phyloP scores from a whole-genome alignment of 1,284 basidiomycete genomes.

The Sporisorium exsertum region DNA sequence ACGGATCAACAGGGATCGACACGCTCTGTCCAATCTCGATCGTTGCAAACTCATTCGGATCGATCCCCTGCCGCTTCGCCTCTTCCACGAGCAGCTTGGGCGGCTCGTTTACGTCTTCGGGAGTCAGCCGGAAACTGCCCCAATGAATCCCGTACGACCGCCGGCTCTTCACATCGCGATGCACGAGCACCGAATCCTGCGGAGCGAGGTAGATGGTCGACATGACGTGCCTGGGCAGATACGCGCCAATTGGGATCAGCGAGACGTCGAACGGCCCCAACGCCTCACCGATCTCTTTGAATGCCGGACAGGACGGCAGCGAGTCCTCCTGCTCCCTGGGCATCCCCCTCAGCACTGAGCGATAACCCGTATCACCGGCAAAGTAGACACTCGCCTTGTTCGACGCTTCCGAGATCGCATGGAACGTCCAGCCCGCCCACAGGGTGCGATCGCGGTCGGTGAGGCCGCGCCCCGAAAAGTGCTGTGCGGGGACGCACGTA shows the following conservation, averaged over 20 bases:
- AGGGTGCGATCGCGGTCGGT: conserved; percentile 52
- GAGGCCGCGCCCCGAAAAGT: conserved; percentile 46
- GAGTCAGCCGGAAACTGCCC: conserved; percentile 54
- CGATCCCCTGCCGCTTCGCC: conserved; percentile 31
- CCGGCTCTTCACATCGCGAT: conserved; percentile 45
- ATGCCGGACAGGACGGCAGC: conserved; percentile 55
- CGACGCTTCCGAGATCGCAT: conserved; percentile 13
- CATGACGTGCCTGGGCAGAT: conserved; percentile 59
- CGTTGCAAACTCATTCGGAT: conserved; percentile 33
- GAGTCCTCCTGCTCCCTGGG: conserved; percentile 45
- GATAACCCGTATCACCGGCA: conserved; percentile 59
- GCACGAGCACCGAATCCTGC: conserved; percentile 52
- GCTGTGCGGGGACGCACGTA: conserved; percentile 60
- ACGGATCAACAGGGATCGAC: conserved; percentile 16
- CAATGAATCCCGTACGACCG: conserved; percentile 57
- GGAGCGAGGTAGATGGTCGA: conserved; percentile 54
- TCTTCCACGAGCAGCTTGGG: conserved; percentile 46
- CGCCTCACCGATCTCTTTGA: conserved; percentile 57
- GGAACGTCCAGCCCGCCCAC: conserved; percentile 59
- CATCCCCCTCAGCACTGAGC: conserved; percentile 41
- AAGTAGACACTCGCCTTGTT: conserved; percentile 53
- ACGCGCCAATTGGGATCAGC: conserved; percentile 61
- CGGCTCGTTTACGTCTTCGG: conserved; percentile 60
- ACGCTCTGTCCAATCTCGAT: conserved; percentile 55
- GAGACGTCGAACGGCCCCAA: conserved; percentile 59